phyloP scores from a whole-genome alignment of 140 eudicot species.

The Cichorium intybus region DNA sequence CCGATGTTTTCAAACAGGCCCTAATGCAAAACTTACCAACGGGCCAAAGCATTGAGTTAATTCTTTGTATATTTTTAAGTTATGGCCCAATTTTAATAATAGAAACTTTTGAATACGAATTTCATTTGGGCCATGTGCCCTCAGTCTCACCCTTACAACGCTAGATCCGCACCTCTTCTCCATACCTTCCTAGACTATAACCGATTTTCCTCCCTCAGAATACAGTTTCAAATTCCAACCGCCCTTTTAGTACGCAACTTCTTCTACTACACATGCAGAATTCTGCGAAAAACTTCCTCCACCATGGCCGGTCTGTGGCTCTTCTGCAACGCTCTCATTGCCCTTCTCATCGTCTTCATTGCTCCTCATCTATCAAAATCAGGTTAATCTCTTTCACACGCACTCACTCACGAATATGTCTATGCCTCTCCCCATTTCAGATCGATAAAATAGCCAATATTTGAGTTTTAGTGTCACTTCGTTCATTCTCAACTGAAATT shows the following conservation, averaged over 20 bases:
- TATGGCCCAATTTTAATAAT: too few species aligned
- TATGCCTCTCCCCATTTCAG: background rate
- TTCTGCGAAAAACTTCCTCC: background rate
- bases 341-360: constrained; percentile 10
- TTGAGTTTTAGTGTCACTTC: background rate
- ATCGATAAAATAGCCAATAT: background rate
- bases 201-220: constrained; percentile 26
- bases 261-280: constrained; percentile 4
- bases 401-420: background rate
- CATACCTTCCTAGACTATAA: background rate
- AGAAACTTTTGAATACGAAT: too few species aligned
- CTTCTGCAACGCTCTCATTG: constrained; percentile 7
- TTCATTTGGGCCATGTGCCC: too few species aligned
- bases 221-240: constrained; percentile 9
- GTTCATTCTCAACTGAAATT: too few species aligned
- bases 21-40: too few species aligned
- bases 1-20: too few species aligned
- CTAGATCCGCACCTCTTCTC: background rate
- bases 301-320: background rate
- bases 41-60: too few species aligned
- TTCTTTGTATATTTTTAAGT: too few species aligned
- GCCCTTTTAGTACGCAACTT: constrained; percentile 21
- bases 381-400: constrained; percentile 2
- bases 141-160: too few species aligned
- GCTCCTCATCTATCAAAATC: constrained; percentile 13